Percentiles rank a stretch among this genome's conserved stretches.
Evolutionary conservation across 257 asterid species (phyloP).

Genomic region (Plantago major): DNA sequence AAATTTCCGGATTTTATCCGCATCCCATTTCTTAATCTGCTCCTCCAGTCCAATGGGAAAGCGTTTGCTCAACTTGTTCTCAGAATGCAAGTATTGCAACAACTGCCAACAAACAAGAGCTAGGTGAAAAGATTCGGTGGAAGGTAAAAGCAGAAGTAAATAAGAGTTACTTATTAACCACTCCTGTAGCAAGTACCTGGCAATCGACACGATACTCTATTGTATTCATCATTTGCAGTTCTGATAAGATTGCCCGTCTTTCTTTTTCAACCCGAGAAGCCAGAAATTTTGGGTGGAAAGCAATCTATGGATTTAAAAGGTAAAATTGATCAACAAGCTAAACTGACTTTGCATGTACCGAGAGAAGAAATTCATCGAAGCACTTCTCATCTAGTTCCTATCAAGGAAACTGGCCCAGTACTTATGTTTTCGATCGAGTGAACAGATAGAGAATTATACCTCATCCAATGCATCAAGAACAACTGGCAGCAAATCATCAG

Average conservation of each 20-base stretch:
- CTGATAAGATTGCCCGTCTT: slow-evolving; percentile 90
- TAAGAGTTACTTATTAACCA: slow-evolving; percentile 13
- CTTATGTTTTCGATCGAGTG: not conserved
- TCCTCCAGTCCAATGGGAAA: slow-evolving; percentile 98
- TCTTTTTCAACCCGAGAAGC: slow-evolving; percentile 96
- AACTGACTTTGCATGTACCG: slow-evolving; percentile 14
- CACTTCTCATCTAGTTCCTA: not conserved
- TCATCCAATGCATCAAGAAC: slow-evolving; percentile 96
- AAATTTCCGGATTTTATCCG: slow-evolving; percentile 90
- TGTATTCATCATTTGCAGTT: slow-evolving; percentile 99
- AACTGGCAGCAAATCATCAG: slow-evolving; percentile 87
- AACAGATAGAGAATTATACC: slow-evolving; percentile 37
- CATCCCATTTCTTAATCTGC: slow-evolving; percentile 99
- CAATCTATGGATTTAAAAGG: slow-evolving; percentile 51
- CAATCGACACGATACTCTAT: slow-evolving; percentile 99
- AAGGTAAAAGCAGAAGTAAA: slow-evolving; percentile 8
- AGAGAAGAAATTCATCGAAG: not conserved
- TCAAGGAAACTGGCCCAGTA: not conserved
- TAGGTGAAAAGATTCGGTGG: slow-evolving; percentile 9
- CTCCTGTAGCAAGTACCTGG: slow-evolving; percentile 57
- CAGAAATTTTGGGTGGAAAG: slow-evolving; percentile 91
- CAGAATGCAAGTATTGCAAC: slow-evolving; percentile 94
- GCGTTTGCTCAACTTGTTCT: slow-evolving; percentile 95
- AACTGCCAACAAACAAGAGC: slow-evolving; percentile 44
- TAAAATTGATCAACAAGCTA: slow-evolving; percentile 7